Conservation (phyloP, 331 rosid genomes). For the Prunus yedoensis region DNA sequence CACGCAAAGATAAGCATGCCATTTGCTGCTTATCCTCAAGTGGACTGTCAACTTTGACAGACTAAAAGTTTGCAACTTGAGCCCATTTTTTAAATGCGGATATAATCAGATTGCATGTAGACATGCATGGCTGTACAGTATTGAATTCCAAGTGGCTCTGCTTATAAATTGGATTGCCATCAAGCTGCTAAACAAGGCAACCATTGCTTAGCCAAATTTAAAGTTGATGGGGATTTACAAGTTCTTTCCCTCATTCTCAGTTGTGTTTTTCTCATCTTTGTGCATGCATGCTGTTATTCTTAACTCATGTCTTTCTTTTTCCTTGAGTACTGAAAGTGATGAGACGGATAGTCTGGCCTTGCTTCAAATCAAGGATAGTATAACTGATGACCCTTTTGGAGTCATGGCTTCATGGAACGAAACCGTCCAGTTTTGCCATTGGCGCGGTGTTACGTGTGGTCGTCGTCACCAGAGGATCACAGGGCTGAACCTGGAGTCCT, state of each 20-base stretch:
- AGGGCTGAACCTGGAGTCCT: not conserved
- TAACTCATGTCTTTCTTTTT: not conserved
- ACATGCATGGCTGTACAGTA: not conserved
- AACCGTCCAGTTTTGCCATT: conserved; percentile 1
- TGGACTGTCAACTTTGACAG: too few relatives aligned
- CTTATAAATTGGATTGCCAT: not conserved
- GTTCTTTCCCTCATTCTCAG: not conserved
- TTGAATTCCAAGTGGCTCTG: not conserved
- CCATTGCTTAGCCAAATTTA: not conserved
- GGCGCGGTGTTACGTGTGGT: not conserved
- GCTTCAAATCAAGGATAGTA: not conserved
- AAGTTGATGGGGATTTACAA: not conserved
- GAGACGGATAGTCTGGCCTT: conserved; percentile 4
- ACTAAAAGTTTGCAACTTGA: not conserved
- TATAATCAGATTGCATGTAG: not conserved
- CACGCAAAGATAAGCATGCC: too few relatives aligned
- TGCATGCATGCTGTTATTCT: not conserved
- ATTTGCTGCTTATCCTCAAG: too few relatives aligned
- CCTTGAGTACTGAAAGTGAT: not conserved
- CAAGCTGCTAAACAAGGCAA: not conserved
- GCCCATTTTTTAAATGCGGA: not conserved
- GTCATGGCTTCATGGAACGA: not conserved
- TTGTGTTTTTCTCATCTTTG: not conserved
- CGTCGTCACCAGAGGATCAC: not conserved
- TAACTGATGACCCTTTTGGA: not conserved